Evolutionary conservation across 1,284 basidiomycete species (phyloP), one percentile per base, ranked within the genome.

Genomic region (Leccinum pachyderme): DNA sequence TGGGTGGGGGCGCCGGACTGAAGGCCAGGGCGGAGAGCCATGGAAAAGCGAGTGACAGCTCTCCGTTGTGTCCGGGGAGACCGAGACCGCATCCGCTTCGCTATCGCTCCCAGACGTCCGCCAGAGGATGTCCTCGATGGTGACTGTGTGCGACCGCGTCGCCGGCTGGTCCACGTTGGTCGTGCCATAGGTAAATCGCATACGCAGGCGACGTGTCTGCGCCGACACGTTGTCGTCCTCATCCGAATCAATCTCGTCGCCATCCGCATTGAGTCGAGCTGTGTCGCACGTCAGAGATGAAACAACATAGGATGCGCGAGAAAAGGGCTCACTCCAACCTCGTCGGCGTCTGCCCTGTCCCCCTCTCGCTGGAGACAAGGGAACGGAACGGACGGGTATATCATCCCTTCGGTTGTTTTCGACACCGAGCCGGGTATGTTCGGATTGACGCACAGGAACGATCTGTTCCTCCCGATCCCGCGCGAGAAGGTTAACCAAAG

Each of bases 251-350:
- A 84, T 77, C 60, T 82, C 80, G 57, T 83, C 78, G 1, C 82
- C 82, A 61, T 84, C 80, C 7, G 76, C 68, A 67, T 84, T 78
- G 35, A 84, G 73, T 49, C 79, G 78, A 33, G 80, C 82, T 84
- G 57, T 24, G 49, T 43, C 48, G 41, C 22, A 44, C 48, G 51
- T 59, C 53, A 61, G 58, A 54, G 32, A 37, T 31, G 24, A 45
- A 56, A 47, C 24, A 45, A 41, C n/a, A 55, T 22, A 13, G n/a
- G 51, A 37, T 27, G 27, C 37, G 15, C 37, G 15, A 18, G 18
- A 59, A 43, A 31, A 49, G 39, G 49, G 68, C 79, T 60, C 63
- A 82, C 82, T 79, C 81, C 81, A 83, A 49, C 78, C 79, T 59
- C 79, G 75, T 63, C 79, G 70, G 28, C 74, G 73, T 51, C 70